These are phyloP conservation scores for Aegilops umbellulata DNA, from an alignment of 176 grass and related monocot species.

Conservation along the genomic window DNA sequence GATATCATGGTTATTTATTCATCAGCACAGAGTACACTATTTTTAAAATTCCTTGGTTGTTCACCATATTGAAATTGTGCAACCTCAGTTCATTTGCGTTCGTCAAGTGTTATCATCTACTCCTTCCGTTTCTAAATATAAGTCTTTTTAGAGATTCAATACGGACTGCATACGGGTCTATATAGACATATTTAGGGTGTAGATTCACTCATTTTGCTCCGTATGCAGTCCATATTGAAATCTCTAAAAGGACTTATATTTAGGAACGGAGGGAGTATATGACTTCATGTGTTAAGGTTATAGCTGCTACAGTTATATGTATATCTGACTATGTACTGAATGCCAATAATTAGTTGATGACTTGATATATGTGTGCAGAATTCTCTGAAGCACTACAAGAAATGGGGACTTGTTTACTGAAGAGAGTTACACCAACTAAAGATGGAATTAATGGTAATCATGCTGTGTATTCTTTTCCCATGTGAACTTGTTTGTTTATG, in stretches of 20 bases:
- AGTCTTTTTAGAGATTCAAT: too few species aligned
- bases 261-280: background rate
- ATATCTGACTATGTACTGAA: background rate
- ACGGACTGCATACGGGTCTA: too few species aligned
- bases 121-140: too few species aligned
- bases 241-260: too few species aligned
- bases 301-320: background rate
- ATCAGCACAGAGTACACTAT: background rate
- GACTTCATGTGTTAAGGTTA: background rate
- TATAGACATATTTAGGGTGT: too few species aligned
- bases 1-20: background rate
- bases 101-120: background rate
- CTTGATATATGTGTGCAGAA: slow-evolving; percentile 48
- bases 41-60: slow-evolving; percentile 1
- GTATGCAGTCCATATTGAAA: too few species aligned
- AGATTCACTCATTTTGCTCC: too few species aligned
- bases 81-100: slow-evolving; percentile 2
- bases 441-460: slow-evolving; percentile 83
- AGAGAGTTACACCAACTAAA: slow-evolving; percentile 79
- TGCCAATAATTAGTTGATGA: slow-evolving; percentile 4
- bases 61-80: background rate
- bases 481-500: background rate
- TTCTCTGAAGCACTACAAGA: slow-evolving; percentile 93
- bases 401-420: slow-evolving; percentile 90
- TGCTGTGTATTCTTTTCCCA: background rate